A percentile compares a stretch with the other conserved stretches of the same genome.
phyloP scores from a whole-genome alignment of 2,329 filamentous ascomycete genomes.

The Fusarium chlamydosporum region DNA sequence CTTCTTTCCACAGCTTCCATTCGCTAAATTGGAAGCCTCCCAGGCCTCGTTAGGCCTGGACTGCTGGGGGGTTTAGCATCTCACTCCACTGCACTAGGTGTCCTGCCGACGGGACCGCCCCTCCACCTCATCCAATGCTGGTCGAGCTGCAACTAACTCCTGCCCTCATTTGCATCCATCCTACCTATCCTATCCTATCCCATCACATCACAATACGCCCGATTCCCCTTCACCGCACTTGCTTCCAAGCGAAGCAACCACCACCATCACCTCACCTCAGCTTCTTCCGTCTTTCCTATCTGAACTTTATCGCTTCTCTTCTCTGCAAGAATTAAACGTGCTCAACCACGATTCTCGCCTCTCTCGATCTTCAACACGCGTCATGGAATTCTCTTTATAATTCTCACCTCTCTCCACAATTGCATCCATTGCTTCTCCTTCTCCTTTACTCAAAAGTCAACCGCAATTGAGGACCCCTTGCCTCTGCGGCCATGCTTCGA shows the following conservation, averaged over 20 bases:
- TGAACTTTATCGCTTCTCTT: slow-evolving; percentile 8
- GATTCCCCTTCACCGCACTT: slow-evolving; percentile 44
- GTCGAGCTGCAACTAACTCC: slow-evolving; percentile 25
- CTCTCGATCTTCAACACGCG: slow-evolving; percentile 36
- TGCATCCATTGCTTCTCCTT: slow-evolving; percentile 27
- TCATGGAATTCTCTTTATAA: slow-evolving; percentile 44
- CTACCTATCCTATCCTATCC: slow-evolving; percentile 20
- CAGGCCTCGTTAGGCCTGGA: slow-evolving; percentile 2
- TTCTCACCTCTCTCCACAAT: slow-evolving; percentile 35
- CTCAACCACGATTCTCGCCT: slow-evolving; percentile 49
- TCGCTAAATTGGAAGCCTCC: slow-evolving; percentile 13
- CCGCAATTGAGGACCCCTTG: slow-evolving; percentile 38
- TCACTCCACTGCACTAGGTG: slow-evolving; percentile 25
- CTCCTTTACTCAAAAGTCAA: slow-evolving; percentile 28
- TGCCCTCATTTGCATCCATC: slow-evolving; percentile 43
- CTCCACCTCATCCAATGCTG: slow-evolving; percentile 34
- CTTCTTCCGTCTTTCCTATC: slow-evolving; percentile 21
- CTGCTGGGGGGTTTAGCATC: slow-evolving; percentile 9
- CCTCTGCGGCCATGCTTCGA: slow-evolving; percentile 54
- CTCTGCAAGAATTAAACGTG: slow-evolving; percentile 38
- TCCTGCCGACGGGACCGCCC: slow-evolving; percentile 38
- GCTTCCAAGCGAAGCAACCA: slow-evolving; percentile 24
- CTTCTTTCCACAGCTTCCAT: slow-evolving; percentile 12
- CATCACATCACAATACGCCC: slow-evolving; percentile 40
- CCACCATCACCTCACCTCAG: slow-evolving; percentile 11